These are phyloP conservation scores for Trametes cingulata DNA, from an alignment of 768 basidiomycete genomes.

Conservation along the genomic window DNA sequence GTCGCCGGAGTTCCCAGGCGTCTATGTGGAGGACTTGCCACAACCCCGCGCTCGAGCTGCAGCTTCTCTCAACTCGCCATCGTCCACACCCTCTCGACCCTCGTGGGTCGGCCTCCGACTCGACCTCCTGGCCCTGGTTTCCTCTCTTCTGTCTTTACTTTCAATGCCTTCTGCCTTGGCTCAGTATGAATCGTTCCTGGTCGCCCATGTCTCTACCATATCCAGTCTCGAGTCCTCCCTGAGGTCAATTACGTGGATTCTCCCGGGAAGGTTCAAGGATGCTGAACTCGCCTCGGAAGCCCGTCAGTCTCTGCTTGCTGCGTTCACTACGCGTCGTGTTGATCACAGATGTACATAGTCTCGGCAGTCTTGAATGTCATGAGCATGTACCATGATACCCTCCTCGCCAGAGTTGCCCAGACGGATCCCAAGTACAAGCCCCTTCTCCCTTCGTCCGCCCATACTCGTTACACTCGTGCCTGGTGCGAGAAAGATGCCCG, in stretches of 20 bases:
- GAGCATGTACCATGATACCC: conserved; percentile 93
- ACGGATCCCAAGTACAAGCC: conserved; percentile 70
- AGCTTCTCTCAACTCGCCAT: conserved; percentile 2
- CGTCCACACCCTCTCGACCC: conserved; percentile 11
- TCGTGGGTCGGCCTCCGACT: conserved; percentile 21
- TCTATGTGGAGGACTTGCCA: neutral
- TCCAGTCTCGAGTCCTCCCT: conserved; percentile 87
- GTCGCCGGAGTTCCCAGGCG: conserved; percentile 18
- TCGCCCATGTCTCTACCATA: conserved; percentile 84
- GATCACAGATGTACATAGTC: conserved; percentile 48
- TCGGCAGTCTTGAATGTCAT: conserved; percentile 84
- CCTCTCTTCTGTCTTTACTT: conserved; percentile 22
- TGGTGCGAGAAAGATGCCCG: conserved; percentile 69
- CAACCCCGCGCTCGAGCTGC: conserved; percentile 7
- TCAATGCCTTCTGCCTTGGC: conserved; percentile 64
- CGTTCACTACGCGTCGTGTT: conserved; percentile 10
- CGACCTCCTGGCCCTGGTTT: neutral
- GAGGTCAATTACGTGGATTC: conserved; percentile 90
- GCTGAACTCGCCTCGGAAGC: conserved; percentile 95
- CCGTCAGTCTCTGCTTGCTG: conserved; percentile 55
- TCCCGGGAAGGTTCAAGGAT: conserved; percentile 97
- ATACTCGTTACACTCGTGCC: conserved; percentile 87
- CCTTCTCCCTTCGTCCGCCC: conserved; percentile 72
- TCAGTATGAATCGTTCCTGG: conserved; percentile 79
- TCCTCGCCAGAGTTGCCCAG: conserved; percentile 70